phyloP scores from a whole-genome alignment of 352 stramenopile genomes.

The Pythium phragmiticola region DNA sequence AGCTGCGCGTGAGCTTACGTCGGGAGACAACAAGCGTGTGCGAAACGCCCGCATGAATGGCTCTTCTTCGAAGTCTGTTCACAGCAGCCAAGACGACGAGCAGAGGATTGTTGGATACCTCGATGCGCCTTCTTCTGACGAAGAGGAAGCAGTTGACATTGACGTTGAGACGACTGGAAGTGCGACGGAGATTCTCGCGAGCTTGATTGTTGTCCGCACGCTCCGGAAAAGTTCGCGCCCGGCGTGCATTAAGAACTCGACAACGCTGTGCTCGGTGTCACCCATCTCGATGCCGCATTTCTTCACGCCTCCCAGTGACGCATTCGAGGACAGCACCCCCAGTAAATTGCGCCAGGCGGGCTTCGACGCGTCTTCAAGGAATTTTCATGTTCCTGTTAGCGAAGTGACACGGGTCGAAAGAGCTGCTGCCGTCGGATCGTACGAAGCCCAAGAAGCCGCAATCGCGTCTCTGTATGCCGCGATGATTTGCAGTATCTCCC shows the following conservation, averaged over 20 bases:
- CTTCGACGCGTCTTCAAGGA: background rate
- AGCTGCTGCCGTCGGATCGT: slow-evolving; percentile 46
- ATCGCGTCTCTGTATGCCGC: slow-evolving; percentile 80
- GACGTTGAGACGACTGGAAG: slow-evolving; percentile 70
- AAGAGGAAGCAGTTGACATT: slow-evolving; percentile 57
- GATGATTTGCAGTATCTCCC: slow-evolving; percentile 79
- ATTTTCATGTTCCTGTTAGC: slow-evolving; percentile 11
- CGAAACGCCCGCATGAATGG: slow-evolving; percentile 16
- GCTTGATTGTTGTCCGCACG: slow-evolving; percentile 70
- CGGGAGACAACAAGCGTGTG: slow-evolving; percentile 38
- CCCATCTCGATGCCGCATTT: slow-evolving; percentile 38
- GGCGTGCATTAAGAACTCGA: slow-evolving; percentile 31
- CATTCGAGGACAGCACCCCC: slow-evolving; percentile 1
- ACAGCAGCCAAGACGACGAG: slow-evolving; percentile 17
- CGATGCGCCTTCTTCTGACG: slow-evolving; percentile 39
- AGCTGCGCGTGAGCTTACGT: slow-evolving; percentile 27
- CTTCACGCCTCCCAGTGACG: background rate
- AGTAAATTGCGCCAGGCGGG: background rate
- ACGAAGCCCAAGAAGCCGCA: slow-evolving; percentile 63
- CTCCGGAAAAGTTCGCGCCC: slow-evolving; percentile 62
- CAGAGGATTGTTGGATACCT: slow-evolving; percentile 29
- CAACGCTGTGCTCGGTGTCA: slow-evolving; percentile 46
- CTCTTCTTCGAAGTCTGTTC: slow-evolving; percentile 4
- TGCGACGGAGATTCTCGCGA: slow-evolving; percentile 76
- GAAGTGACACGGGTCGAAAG: slow-evolving; percentile 48